A percentile compares a stretch with the other conserved stretches of the same genome.
Conservation (phyloP, 345 rosid species). For the Passiflora organensis region DNA sequence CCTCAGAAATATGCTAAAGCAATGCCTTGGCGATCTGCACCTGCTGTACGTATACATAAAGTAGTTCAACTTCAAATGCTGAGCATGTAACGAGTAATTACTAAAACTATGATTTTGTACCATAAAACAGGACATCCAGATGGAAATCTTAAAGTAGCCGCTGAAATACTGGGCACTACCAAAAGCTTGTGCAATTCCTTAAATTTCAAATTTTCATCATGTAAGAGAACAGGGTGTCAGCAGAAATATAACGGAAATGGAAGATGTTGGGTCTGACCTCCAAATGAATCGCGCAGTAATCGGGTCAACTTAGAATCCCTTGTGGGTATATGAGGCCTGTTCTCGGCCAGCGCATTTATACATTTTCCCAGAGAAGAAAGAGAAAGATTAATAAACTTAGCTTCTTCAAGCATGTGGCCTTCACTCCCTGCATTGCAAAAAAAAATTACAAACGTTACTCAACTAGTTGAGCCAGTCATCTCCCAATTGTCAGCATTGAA, state of each 20-base stretch:
- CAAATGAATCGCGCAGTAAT: conserved; percentile 93
- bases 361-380: conserved; percentile 90
- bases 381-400: conserved; percentile 91
- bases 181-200: no score
- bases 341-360: conserved; percentile 95
- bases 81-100: no score
- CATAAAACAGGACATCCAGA: no score
- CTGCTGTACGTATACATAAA: no score
- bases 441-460: conserved; percentile 8
- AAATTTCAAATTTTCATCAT: no score
- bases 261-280: conserved; percentile 45
- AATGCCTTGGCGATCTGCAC: no score
- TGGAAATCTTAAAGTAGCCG: no score
- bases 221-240: background rate
- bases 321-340: conserved; percentile 82
- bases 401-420: conserved; percentile 87
- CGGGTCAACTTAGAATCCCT: conserved; percentile 94
- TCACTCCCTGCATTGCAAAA: conserved; percentile 59
- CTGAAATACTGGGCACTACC: no score
- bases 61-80: no score
- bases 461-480: background rate
- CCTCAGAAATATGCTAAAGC: no score
- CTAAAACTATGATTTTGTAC: no score
- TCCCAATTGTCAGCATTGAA: background rate
- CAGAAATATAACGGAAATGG: background rate